Conservation (phyloP, 2,329 filamentous ascomycete species). For the Pseudodiploospora longispora region DNA sequence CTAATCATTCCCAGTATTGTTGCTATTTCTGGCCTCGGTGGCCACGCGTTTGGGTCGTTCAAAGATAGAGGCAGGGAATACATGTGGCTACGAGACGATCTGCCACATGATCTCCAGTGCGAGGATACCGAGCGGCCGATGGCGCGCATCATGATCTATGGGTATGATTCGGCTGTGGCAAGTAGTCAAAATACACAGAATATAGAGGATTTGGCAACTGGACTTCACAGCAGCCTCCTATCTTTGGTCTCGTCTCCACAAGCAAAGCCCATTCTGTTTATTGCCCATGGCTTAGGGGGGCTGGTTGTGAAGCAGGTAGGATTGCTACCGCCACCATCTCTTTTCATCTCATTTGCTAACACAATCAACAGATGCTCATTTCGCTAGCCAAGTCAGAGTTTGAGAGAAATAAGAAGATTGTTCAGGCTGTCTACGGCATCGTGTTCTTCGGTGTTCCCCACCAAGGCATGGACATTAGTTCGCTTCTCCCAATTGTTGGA, state of each 20-base stretch:
- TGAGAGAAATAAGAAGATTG: slow-evolving; percentile 1
- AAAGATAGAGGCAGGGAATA: slow-evolving; percentile 5
- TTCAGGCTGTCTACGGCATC: slow-evolving; percentile 5
- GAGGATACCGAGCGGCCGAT: neutral
- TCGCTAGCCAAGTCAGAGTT: slow-evolving; percentile 1
- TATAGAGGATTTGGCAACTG: slow-evolving; percentile 2
- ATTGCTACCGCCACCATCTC: neutral
- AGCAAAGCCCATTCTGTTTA: slow-evolving; percentile 7
- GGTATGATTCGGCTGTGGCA: slow-evolving; percentile 15
- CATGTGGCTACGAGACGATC: slow-evolving; percentile 10
- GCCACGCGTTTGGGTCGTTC: slow-evolving; percentile 9
- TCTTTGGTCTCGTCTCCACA: neutral
- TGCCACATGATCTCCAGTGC: slow-evolving; percentile 12
- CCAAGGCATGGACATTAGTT: slow-evolving; percentile 8
- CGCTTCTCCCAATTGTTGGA: slow-evolving; percentile 7
- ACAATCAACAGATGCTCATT: slow-evolving; percentile 1
- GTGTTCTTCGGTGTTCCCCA: slow-evolving; percentile 11
- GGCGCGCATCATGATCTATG: slow-evolving; percentile 19
- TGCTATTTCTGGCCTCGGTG: slow-evolving; percentile 8
- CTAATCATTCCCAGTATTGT: slow-evolving; percentile 6
- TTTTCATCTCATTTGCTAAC: neutral
- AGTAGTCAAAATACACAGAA: slow-evolving; percentile 13
- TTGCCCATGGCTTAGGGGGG: slow-evolving; percentile 5
- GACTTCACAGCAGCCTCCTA: neutral
- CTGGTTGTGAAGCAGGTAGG: slow-evolving; percentile 10